phyloP scores from a whole-genome alignment of 306 rosid species.

The Macrotyloma uniflorum region DNA sequence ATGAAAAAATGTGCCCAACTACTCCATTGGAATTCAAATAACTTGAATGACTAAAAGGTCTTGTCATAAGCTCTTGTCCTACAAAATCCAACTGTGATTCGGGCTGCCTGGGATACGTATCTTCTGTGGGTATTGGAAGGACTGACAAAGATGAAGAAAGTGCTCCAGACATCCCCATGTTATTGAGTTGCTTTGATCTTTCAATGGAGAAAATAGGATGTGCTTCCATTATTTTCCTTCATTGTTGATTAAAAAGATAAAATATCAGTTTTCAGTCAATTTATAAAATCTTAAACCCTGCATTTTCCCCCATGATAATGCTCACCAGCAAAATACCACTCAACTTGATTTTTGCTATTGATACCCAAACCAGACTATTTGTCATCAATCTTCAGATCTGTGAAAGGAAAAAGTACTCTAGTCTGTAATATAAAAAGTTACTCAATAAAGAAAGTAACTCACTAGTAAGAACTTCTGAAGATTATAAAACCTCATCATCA shows the following conservation, averaged over 20 bases:
- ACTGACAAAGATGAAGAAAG: conserved; percentile 64
- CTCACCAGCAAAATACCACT: conserved; percentile 49
- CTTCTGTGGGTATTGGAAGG: conserved; percentile 59
- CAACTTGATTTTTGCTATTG: conserved; percentile 39
- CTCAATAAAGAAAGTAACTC: conserved; percentile 36
- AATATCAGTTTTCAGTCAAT: conserved; percentile 34
- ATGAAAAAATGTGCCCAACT: conserved; percentile 73
- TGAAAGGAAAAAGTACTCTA: conserved; percentile 25
- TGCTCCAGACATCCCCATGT: conserved; percentile 63
- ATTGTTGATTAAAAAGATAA: conserved; percentile 29
- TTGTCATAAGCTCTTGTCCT: conserved; percentile 56
- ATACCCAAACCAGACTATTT: conserved; percentile 36
- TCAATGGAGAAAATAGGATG: conserved; percentile 62
- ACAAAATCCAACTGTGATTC: conserved; percentile 60
- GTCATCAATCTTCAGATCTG: conserved; percentile 54
- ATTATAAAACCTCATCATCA: conserved; percentile 29
- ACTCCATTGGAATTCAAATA: conserved; percentile 57
- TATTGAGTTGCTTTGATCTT: conserved; percentile 60
- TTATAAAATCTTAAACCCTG: conserved; percentile 16
- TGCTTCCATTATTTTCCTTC: conserved; percentile 70
- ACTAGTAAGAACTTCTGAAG: neutral
- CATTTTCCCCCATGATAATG: neutral
- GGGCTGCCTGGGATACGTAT: conserved; percentile 58
- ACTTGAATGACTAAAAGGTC: conserved; percentile 54
- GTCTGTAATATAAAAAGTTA: neutral